phyloP scores from a whole-genome alignment of 2,329 filamentous ascomycete species.

The Colletotrichum tropicicola region DNA sequence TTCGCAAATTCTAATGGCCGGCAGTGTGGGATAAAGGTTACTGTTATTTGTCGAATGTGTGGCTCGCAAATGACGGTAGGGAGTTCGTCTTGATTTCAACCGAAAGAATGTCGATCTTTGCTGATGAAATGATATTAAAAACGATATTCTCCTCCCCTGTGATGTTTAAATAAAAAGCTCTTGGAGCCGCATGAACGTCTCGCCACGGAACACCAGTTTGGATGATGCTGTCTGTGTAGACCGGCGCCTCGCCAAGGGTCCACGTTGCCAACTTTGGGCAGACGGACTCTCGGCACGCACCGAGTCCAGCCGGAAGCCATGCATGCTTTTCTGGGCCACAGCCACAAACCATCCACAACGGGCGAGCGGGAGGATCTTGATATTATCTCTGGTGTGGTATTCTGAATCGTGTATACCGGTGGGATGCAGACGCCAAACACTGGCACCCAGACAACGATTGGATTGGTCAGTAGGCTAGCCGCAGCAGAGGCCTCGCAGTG shows the following conservation, averaged over 20 bases:
- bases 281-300: conserved; percentile 6
- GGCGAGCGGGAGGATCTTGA: too few relatives aligned
- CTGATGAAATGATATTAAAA: too few relatives aligned
- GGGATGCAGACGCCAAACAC: neutral
- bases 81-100: too few relatives aligned
- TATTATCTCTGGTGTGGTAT: too few relatives aligned
- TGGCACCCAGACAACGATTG: too few relatives aligned
- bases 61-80: too few relatives aligned
- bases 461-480: too few relatives aligned
- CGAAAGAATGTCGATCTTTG: too few relatives aligned
- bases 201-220: neutral
- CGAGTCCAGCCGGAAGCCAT: neutral
- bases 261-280: neutral
- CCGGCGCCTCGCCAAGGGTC: neutral
- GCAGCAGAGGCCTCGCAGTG: neutral
- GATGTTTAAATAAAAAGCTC: too few relatives aligned
- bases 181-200: too few relatives aligned
- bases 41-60: neutral
- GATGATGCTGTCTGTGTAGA: neutral
- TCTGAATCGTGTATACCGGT: neutral
- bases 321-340: neutral
- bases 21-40: neutral
- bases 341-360: neutral
- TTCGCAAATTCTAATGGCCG: neutral
- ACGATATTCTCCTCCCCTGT: too few relatives aligned